Evolutionary conservation across 2,329 filamentous ascomycete species (phyloP), one percentile per base, ranked within the genome.

Genomic region (Pseudogymnoascus sp.): DNA sequence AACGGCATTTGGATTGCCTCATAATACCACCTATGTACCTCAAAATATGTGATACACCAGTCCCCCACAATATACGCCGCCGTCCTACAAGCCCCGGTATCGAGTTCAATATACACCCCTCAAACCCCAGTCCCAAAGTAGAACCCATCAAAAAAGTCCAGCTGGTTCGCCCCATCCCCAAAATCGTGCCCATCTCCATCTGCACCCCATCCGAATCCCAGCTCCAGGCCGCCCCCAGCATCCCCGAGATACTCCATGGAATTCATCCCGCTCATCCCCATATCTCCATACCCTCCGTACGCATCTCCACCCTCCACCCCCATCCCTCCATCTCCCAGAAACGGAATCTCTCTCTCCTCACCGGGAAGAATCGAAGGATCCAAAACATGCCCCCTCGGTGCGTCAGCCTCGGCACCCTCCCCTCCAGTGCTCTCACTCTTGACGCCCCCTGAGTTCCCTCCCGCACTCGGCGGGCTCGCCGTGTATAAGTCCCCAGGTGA

Each of bases 121-220:
- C 59, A 60, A 40, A 60, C 59, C 34, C 59, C 59, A 26, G 59
- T 60, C 59, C 80, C 79, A 72, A 82, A 82, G 70, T 81, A 82
- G 69, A 79, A 81, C 1, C 78, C 79, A 68, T 81, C 78, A 66
- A 81, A 77, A 51, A 82, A 68, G 72, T 81, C 78, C 61, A 69
- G 8, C 60, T 34, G 37, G 26, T 60, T 60, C 2, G 16, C 26
- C 59, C 65, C 66, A 51, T 62, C 65, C 31, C 66, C 63, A 16
- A 63, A 64, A 62, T 45, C 63, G 5, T 62, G 65, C 16, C 51
- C 66, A 14, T 18, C 63, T 6, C 63, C 65, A 51, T 60, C 68
- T 18, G 61, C 65, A 23, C 64, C 66, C 4, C 64, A 64, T 12
- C 64, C 64, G 47, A 65, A 62, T 2, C 63, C 64, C 5, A 66